These are phyloP conservation scores for Saussurea involucrata DNA, from an alignment of 129 eudicot species.

Conservation along the genomic window DNA sequence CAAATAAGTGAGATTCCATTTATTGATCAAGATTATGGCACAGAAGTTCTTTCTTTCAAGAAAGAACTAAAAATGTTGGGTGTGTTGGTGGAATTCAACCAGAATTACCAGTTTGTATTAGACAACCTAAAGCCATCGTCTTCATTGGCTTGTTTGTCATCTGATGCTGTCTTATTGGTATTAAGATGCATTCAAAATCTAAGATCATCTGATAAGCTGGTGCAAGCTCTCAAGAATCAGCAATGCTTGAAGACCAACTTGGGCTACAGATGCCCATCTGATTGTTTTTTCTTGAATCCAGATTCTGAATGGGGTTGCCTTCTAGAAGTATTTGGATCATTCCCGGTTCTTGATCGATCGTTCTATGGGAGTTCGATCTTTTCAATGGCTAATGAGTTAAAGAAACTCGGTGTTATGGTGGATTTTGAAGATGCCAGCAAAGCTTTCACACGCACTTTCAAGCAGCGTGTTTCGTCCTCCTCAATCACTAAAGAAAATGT, in stretches of 20 bases:
- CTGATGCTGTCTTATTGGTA: conserved; percentile 26
- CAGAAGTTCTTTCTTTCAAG: conserved; percentile 21
- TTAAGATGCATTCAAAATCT: conserved; percentile 23
- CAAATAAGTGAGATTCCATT: conserved; percentile 47
- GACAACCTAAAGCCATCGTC: conserved; percentile 37
- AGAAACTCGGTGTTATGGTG: conserved; percentile 41
- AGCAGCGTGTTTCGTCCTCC: conserved; percentile 26
- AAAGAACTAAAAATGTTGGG: conserved; percentile 42
- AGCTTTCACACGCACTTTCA: conserved; percentile 33
- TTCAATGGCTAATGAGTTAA: conserved; percentile 17
- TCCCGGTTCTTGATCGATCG: conserved; percentile 35
- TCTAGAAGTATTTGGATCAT: conserved; percentile 38
- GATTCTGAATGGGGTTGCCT: conserved; percentile 46
- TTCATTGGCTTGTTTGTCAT: conserved; percentile 7
- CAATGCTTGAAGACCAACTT: conserved; percentile 41
- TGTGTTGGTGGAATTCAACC: conserved; percentile 21
- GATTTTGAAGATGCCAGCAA: conserved; percentile 33
- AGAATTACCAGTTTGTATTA: conserved; percentile 34
- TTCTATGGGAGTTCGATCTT: conserved; percentile 32
- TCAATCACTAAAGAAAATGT: conserved; percentile 33
- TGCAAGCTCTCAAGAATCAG: conserved; percentile 16
- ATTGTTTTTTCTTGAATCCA: conserved; percentile 36
- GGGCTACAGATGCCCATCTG: conserved; percentile 42
- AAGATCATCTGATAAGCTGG: conserved; percentile 23
- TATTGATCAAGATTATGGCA: conserved; percentile 43